Percentiles rank a stretch among this genome's conserved stretches.
Conservation (phyloP, 192 early-diverging fungal species). For the Coemansia sp. region DNA sequence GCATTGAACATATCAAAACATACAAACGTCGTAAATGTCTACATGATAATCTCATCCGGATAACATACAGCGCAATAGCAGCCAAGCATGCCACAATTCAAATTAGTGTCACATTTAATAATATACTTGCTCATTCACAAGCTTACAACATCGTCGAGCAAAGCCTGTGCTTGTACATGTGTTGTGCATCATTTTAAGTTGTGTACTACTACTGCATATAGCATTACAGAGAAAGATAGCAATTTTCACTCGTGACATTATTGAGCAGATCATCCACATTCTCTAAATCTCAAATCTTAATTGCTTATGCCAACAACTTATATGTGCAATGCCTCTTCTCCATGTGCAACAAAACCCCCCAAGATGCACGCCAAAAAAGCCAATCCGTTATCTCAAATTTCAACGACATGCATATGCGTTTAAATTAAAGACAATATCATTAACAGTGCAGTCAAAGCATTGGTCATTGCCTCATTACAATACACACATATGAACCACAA, state of each 20-base stretch:
- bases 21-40: conserved; percentile 97
- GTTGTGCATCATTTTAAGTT: not conserved
- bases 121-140: not conserved
- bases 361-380: not conserved
- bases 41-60: conserved; percentile 7
- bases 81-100: not conserved
- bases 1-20: conserved; percentile 97
- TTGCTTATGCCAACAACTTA: not conserved
- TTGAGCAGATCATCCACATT: not conserved
- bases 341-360: not conserved
- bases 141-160: not conserved
- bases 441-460: not conserved
- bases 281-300: not conserved
- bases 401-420: not conserved
- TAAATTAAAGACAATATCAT: not conserved
- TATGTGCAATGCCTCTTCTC: not conserved
- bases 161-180: not conserved
- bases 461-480: not conserved
- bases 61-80: not conserved
- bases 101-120: not conserved
- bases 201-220: not conserved
- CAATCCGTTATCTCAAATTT: not conserved
- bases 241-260: not conserved
- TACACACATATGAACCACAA: not conserved
- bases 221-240: not conserved